Conservation (phyloP, 2,329 filamentous ascomycete genomes). For the Westerdykella ornata region DNA sequence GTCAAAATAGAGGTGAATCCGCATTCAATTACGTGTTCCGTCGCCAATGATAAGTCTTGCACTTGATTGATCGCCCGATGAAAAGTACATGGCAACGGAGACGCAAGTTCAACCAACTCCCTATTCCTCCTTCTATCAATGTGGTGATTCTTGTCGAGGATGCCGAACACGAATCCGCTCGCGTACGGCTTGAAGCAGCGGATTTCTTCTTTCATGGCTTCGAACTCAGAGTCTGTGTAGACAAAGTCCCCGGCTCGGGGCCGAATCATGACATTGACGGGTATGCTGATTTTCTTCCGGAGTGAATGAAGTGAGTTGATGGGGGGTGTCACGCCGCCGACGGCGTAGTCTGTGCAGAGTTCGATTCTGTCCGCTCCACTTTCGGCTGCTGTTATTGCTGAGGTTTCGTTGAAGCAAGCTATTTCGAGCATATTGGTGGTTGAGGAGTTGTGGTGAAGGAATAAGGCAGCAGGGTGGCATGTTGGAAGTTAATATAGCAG, state of each 20-base stretch:
- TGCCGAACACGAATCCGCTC: constrained; percentile 49
- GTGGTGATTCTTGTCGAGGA: constrained; percentile 29
- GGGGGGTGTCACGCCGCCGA: constrained; percentile 41
- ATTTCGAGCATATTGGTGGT: constrained; percentile 40
- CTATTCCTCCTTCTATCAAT: constrained; percentile 41
- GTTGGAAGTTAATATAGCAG: too few relatives aligned
- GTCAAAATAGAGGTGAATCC: constrained; percentile 47
- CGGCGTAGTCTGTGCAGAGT: constrained; percentile 39
- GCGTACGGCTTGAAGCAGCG: constrained; percentile 32
- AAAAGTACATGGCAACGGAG: constrained; percentile 46
- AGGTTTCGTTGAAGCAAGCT: constrained; percentile 43
- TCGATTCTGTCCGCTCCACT: constrained; percentile 48
- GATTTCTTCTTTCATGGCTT: constrained; percentile 41
- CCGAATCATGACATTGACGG: constrained; percentile 50
- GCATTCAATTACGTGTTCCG: constrained; percentile 36
- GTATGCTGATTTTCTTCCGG: constrained; percentile 28
- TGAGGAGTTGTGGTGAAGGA: too few relatives aligned
- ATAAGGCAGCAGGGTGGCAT: too few relatives aligned
- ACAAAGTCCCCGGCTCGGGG: constrained; percentile 44
- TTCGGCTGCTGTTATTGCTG: constrained; percentile 39
- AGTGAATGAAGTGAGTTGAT: constrained; percentile 19
- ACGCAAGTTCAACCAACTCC: constrained; percentile 40
- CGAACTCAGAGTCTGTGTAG: constrained; percentile 40
- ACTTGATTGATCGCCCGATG: constrained; percentile 50
- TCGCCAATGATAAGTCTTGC: constrained; percentile 20